Conservation (phyloP, 345 rosid genomes). For the Eutrema yunnanense region DNA sequence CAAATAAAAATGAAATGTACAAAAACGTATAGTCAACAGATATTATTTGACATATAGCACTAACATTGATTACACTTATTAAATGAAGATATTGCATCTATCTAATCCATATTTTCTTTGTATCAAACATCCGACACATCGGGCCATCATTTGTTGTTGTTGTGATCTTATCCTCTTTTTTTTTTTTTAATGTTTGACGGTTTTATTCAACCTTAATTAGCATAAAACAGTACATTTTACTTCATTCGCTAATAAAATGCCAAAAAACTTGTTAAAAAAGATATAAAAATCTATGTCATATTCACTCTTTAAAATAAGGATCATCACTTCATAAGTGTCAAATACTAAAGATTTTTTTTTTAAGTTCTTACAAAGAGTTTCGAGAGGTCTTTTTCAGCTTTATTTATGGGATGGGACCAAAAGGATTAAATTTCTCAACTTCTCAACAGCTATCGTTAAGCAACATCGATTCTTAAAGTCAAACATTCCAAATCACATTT, state of each 20-base stretch:
- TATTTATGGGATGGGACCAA: constrained; percentile 16
- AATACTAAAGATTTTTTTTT: not conserved
- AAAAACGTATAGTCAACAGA: too few species aligned
- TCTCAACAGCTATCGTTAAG: constrained; percentile 13
- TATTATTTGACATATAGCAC: too few species aligned
- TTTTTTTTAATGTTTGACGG: not conserved
- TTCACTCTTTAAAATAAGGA: not conserved
- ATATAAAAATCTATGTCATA: not conserved
- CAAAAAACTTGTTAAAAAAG: not conserved
- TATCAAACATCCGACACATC: not conserved
- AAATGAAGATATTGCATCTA: too few species aligned
- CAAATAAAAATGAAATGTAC: too few species aligned
- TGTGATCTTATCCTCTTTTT: not conserved
- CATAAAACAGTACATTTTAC: not conserved
- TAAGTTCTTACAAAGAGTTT: not conserved
- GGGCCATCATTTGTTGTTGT: not conserved
- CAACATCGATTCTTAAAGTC: constrained; percentile 18
- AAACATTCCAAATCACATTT: constrained; percentile 17
- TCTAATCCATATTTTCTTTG: not conserved
- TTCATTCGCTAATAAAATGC: not conserved
- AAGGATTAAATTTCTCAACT: not conserved
- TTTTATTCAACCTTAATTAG: not conserved
- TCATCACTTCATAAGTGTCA: not conserved
- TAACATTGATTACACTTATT: too few species aligned
- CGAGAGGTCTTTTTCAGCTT: not conserved